A percentile compares a stretch with the other conserved stretches of the same genome.
Conservation (phyloP, 192 early-diverging fungal genomes). For the Linnemannia schmuckeri region DNA sequence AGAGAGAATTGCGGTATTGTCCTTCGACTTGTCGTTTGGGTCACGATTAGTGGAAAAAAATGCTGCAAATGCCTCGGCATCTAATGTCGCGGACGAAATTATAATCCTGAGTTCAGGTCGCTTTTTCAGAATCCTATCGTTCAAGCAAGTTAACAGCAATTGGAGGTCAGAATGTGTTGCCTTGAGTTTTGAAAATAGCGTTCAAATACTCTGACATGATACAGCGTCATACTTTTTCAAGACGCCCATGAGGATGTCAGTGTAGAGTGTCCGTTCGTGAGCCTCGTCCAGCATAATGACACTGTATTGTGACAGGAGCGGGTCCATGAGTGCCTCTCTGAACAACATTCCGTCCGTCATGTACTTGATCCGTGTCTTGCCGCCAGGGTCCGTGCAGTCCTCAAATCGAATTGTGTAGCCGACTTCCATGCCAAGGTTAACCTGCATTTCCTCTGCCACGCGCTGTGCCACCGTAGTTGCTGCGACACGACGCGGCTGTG, state of each 20-base stretch:
- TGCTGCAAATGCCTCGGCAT: slow-evolving; percentile 76
- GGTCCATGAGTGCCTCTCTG: slow-evolving; percentile 82
- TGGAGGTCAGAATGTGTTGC: neutral
- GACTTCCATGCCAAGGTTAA: slow-evolving; percentile 75
- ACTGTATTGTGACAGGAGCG: slow-evolving; percentile 77
- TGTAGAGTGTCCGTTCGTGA: slow-evolving; percentile 80
- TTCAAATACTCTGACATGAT: too few species aligned
- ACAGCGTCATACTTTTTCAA: slow-evolving; percentile 77
- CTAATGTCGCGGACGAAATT: slow-evolving; percentile 87
- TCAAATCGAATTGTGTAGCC: slow-evolving; percentile 88
- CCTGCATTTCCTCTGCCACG: slow-evolving; percentile 82
- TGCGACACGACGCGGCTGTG: slow-evolving; percentile 81
- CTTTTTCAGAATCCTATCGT: slow-evolving; percentile 74
- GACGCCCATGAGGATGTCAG: slow-evolving; percentile 78
- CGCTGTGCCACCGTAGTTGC: slow-evolving; percentile 80
- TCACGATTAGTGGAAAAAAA: slow-evolving; percentile 77
- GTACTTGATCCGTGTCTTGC: slow-evolving; percentile 79
- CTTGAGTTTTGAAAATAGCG: neutral
- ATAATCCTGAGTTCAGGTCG: slow-evolving; percentile 79
- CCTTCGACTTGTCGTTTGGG: slow-evolving; percentile 49
- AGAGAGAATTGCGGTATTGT: slow-evolving; percentile 76
- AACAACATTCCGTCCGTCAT: slow-evolving; percentile 91
- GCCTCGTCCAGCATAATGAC: slow-evolving; percentile 88
- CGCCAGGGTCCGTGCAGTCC: slow-evolving; percentile 65
- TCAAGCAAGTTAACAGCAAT: neutral